Evolutionary conservation across 2,329 filamentous ascomycete genomes (phyloP), one percentile per base, ranked within the genome.

Genomic region (Pseudogymnoascus sp.): DNA sequence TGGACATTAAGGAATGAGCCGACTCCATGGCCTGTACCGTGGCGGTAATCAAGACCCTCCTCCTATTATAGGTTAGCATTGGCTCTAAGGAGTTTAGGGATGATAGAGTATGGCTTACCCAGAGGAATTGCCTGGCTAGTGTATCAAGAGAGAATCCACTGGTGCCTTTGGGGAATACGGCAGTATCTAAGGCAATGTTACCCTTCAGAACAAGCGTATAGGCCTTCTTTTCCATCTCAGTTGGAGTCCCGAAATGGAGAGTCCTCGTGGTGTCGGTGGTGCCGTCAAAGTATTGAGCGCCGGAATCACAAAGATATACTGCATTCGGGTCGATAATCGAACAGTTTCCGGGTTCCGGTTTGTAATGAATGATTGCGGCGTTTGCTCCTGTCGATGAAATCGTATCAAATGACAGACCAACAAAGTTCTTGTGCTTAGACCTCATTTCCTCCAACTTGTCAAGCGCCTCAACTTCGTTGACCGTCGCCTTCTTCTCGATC

Each of bases 1-100:
- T 99, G 94, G 0, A 99, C 94, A 67, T 99, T 99, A 70, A 99
- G 78, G 75, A 88, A 99, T 1, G 92, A 96, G 29, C 94, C 94
- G 36, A 99, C 89, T 44, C 94, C 94, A 72, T 99, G 94, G 8
- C 94, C 94, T 4, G 94, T 99, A 62, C 94, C 94, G 72, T 99
- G 94, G 37, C 94, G 85, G 75, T 97, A 99, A 72, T 99, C 94
- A 10, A 99, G 80, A 0, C 94, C 94, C 70, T 93, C 82, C 71
- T 79, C 78, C 81, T 83, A 63, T 58, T 17, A 31, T 58, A 24
- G 35, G 33, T 64, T 61, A 69, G 62, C 35, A 57, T 15, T 39
- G 1, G 24, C 61, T 15, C 40, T 4, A 17, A 17, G 36, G 2
- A 54, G 11, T 1, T 21, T 7, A 2, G 4, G 26, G 7, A 13